phyloP scores from a whole-genome alignment of 176 grass and related monocot species.

The Carex cristatella region DNA sequence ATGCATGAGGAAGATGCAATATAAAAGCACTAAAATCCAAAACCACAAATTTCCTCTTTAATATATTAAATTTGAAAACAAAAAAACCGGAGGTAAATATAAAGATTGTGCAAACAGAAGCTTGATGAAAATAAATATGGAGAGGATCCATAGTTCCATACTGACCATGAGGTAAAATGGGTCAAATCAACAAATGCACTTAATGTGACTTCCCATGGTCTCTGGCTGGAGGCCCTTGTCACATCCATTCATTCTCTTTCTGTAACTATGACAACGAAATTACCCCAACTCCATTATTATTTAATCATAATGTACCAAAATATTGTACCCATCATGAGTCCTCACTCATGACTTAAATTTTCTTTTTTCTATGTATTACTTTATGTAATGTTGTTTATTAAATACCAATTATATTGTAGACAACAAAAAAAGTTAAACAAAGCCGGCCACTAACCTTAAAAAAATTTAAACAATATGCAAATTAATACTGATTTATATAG shows the following conservation, averaged over 20 bases:
- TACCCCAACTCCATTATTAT: background rate
- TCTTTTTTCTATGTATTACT: no score
- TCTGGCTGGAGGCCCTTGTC: slow-evolving; percentile 8
- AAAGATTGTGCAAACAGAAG: background rate
- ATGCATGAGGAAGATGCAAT: no score
- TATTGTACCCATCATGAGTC: background rate
- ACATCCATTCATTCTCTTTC: slow-evolving; percentile 26
- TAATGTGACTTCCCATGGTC: slow-evolving; percentile 9
- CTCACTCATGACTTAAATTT: background rate
- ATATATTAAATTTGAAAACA: background rate
- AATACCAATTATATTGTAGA: no score
- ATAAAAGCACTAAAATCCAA: no score
- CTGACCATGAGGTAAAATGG: background rate
- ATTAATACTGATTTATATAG: background rate
- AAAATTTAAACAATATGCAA: no score
- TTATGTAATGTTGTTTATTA: no score
- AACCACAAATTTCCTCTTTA: background rate
- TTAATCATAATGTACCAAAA: background rate
- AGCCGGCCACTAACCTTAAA: no score
- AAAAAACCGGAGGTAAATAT: background rate
- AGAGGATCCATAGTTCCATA: background rate
- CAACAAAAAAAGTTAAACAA: no score
- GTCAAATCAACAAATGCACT: slow-evolving; percentile 14
- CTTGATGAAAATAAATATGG: background rate
- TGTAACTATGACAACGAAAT: background rate